A percentile compares a stretch with the other conserved stretches of the same genome.
Evolutionary conservation across 441 rosid genomes (phyloP).

Genomic region (Pelargonium cotyledonis): DNA sequence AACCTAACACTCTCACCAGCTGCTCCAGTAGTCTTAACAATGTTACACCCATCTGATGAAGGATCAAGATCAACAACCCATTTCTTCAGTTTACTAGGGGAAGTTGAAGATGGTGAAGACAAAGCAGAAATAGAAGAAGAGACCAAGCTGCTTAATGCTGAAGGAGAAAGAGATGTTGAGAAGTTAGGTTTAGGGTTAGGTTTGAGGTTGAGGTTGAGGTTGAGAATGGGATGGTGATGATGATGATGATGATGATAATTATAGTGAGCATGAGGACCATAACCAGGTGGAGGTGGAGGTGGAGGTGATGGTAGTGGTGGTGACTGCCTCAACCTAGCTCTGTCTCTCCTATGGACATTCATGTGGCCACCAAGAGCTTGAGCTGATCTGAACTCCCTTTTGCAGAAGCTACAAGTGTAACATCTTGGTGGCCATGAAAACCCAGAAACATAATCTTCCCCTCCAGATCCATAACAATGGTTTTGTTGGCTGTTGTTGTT

Average conservation of each 20-base stretch:
- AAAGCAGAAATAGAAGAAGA: constrained; percentile 35
- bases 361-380: constrained; percentile 99
- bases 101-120: constrained; percentile 33
- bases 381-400: constrained; percentile 68
- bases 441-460: constrained; percentile 19
- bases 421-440: constrained; percentile 85
- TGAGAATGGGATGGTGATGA: constrained; percentile 42
- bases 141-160: constrained; percentile 21
- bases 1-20: constrained; percentile 37
- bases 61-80: constrained; percentile 43
- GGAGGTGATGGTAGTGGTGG: constrained; percentile 30
- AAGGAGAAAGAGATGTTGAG: constrained; percentile 34
- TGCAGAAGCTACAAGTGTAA: constrained; percentile 19
- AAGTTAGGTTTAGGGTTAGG: constrained; percentile 58
- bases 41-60: constrained; percentile 32
- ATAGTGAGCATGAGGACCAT: constrained; percentile 28
- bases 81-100: constrained; percentile 26
- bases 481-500: constrained; percentile 15
- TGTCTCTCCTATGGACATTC: constrained; percentile 89
- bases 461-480: too few species aligned
- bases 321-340: constrained; percentile 73
- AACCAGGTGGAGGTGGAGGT: constrained; percentile 12
- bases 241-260: constrained; percentile 27
- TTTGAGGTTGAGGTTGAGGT: constrained; percentile 47
- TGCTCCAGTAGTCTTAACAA: constrained; percentile 14